These are phyloP conservation scores for Xylariaceae sp. DNA, from an alignment of 2,329 filamentous ascomycete genomes.

Conservation along the genomic window DNA sequence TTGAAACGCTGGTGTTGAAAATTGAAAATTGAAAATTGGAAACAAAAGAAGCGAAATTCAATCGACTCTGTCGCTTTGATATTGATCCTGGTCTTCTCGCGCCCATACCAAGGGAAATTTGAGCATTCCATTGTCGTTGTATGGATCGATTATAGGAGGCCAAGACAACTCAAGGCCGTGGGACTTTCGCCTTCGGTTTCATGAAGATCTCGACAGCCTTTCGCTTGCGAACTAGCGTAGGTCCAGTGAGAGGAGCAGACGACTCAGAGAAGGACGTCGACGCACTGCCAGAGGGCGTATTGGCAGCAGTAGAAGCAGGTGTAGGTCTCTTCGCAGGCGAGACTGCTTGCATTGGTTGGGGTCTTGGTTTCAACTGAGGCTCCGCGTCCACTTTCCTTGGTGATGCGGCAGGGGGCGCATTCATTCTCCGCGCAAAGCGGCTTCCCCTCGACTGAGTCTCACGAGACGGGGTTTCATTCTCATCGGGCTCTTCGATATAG, in stretches of 20 bases:
- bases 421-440: slow-evolving; percentile 12
- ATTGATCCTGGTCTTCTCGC: too few relatives aligned
- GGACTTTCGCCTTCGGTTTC: slow-evolving; percentile 39
- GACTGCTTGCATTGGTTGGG: not conserved
- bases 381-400: slow-evolving; percentile 7
- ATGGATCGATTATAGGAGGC: too few relatives aligned
- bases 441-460: slow-evolving; percentile 1
- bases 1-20: too few relatives aligned
- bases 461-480: slow-evolving; percentile 4
- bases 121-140: too few relatives aligned
- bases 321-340: not conserved
- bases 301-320: not conserved
- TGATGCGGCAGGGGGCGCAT: not conserved
- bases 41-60: too few relatives aligned
- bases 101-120: too few relatives aligned
- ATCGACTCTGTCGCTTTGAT: too few relatives aligned
- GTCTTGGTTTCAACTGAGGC: slow-evolving; percentile 2
- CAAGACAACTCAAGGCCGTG: not conserved
- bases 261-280: slow-evolving; percentile 1
- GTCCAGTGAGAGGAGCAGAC: slow-evolving; percentile 5
- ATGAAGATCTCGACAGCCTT: slow-evolving; percentile 47
- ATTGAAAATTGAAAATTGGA: too few relatives aligned
- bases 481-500: slow-evolving; percentile 23
- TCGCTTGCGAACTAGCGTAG: slow-evolving; percentile 35
- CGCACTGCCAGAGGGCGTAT: not conserved